These are phyloP conservation scores for Chernovozyma sophiae-reginae DNA, from an alignment of 1,139 yeast genomes.

Conservation along the genomic window DNA sequence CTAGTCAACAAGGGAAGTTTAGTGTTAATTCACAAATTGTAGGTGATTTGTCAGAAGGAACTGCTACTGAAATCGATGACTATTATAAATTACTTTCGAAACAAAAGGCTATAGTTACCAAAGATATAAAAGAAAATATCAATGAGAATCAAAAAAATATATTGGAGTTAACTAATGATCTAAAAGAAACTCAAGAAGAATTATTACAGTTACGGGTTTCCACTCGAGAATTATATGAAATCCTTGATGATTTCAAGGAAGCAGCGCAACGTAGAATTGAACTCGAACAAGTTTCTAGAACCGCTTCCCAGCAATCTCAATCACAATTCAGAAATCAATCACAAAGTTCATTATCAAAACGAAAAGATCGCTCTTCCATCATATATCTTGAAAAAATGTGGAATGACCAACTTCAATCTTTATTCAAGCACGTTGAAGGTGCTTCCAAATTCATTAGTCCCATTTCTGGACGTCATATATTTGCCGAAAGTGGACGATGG, in stretches of 20 bases:
- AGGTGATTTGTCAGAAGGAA: constrained; percentile 55
- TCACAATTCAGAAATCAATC: constrained; percentile 1
- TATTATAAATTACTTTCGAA: constrained; percentile 57
- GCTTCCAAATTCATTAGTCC: constrained; percentile 79
- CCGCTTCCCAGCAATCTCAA: neutral
- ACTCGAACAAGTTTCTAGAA: constrained; percentile 27
- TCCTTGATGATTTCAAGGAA: constrained; percentile 63
- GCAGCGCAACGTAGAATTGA: constrained; percentile 62
- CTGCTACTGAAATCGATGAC: constrained; percentile 70
- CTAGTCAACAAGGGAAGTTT: constrained; percentile 14
- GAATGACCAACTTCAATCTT: constrained; percentile 67
- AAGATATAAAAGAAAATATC: constrained; percentile 62
- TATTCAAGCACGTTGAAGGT: constrained; percentile 85
- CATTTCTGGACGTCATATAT: constrained; percentile 75
- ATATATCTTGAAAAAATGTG: constrained; percentile 73
- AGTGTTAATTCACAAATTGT: constrained; percentile 52
- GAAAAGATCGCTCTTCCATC: constrained; percentile 64
- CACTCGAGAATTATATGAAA: constrained; percentile 58
- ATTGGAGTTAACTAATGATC: constrained; percentile 60
- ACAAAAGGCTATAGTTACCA: constrained; percentile 52
- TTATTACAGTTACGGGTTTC: constrained; percentile 57
- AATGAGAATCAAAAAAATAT: constrained; percentile 73
- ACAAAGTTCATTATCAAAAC: constrained; percentile 8
- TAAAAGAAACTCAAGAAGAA: constrained; percentile 61
- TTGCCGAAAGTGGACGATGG: constrained; percentile 84